Evolutionary conservation across 768 basidiomycete species (phyloP).

Genomic region (Serendipita sp.): DNA sequence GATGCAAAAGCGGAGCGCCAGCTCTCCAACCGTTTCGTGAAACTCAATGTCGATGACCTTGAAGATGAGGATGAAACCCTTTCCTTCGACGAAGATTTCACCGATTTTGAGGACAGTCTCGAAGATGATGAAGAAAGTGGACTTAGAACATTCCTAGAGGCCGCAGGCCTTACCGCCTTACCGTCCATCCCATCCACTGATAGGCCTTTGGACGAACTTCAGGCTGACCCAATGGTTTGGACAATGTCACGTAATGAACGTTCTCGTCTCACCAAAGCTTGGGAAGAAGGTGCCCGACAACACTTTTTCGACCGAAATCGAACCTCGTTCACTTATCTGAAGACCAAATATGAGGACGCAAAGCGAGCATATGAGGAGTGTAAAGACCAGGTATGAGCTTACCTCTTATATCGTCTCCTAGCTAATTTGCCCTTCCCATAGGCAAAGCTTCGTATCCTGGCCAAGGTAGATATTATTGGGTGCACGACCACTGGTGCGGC

Average conservation of each 20-base stretch:
- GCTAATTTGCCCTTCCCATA: slow-evolving; percentile 15
- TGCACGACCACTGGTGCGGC: slow-evolving; percentile 71
- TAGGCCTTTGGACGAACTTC: slow-evolving; percentile 26
- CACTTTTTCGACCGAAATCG: slow-evolving; percentile 19
- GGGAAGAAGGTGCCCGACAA: slow-evolving; percentile 29
- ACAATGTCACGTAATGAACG: slow-evolving; percentile 37
- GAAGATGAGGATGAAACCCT: background rate
- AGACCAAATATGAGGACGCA: slow-evolving; percentile 27
- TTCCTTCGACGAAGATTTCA: background rate
- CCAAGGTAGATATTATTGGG: slow-evolving; percentile 44
- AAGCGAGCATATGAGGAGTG: slow-evolving; percentile 23
- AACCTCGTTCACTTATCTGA: slow-evolving; percentile 29
- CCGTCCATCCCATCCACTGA: slow-evolving; percentile 25
- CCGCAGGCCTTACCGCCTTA: slow-evolving; percentile 19
- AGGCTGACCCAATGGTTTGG: slow-evolving; percentile 32
- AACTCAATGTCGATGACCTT: background rate
- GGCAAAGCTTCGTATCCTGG: slow-evolving; percentile 40
- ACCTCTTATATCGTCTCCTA: background rate
- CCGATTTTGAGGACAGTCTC: background rate
- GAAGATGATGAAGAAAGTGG: background rate
- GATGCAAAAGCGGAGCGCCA: background rate
- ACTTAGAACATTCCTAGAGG: background rate
- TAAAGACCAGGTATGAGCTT: slow-evolving; percentile 36
- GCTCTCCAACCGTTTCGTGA: background rate
- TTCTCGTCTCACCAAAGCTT: slow-evolving; percentile 26